Conservation (phyloP, 495 filamentous ascomycete species). For the Neurospora intermedia region DNA sequence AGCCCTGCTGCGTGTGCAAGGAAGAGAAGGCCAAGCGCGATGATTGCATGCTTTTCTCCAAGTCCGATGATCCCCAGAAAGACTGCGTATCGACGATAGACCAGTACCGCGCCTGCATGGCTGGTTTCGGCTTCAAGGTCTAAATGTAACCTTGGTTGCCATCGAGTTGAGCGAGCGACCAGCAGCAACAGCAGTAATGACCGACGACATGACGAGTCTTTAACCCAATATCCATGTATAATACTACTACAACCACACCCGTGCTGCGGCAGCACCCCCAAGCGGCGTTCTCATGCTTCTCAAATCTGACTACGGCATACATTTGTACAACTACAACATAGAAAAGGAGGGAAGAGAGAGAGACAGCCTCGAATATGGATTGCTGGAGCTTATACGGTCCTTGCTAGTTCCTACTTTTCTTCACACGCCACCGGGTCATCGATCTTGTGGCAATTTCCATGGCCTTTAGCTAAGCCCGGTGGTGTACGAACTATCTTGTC, state of each 20-base stretch:
- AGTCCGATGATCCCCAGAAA: slow-evolving; percentile 58
- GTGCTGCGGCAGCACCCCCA: not conserved
- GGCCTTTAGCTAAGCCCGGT: not conserved
- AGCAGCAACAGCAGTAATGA: not conserved
- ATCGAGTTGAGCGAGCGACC: not conserved
- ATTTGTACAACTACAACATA: not conserved
- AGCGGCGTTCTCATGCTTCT: not conserved
- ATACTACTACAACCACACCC: not conserved
- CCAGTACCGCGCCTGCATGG: slow-evolving; percentile 86
- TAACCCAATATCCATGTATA: not conserved
- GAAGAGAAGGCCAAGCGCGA: slow-evolving; percentile 84
- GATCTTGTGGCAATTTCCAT: not conserved
- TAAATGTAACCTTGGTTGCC: slow-evolving; percentile 14
- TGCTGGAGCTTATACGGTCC: not conserved
- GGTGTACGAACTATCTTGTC: not conserved
- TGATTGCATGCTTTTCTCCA: slow-evolving; percentile 98
- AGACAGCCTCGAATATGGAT: not conserved
- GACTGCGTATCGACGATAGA: slow-evolving; percentile 76
- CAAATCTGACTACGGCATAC: not conserved
- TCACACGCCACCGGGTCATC: not conserved
- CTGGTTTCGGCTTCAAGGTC: slow-evolving; percentile 80
- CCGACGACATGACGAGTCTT: not conserved
- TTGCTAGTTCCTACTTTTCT: not conserved
- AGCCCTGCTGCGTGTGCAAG: slow-evolving; percentile 98
- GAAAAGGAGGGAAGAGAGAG: not conserved